Base-by-base conservation (phyloP, 2,329 filamentous ascomycete species). In the Herpotrichia juniperi region DNA sequence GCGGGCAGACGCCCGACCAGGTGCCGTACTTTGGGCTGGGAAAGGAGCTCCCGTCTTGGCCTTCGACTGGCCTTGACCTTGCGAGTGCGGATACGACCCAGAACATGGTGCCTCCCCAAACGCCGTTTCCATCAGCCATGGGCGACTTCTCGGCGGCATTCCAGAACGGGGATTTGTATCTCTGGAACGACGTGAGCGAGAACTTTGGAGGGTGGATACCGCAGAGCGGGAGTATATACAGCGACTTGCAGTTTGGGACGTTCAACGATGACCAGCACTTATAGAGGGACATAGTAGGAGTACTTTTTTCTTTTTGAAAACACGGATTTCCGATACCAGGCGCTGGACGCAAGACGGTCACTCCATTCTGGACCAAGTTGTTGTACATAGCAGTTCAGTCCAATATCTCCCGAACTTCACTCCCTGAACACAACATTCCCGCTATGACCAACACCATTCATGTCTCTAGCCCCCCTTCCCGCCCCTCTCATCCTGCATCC, bases 401-500 rank as follows among this genome's bases (percentile, higher is more conserved):
- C n/a, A n/a, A n/a, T n/a, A n/a, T n/a, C n/a, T n/a, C n/a, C n/a
- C n/a, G n/a, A n/a, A n/a, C n/a, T n/a, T n/a, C n/a, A n/a, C n/a
- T n/a, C n/a, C n/a, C n/a, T n/a, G n/a, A n/a, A n/a, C n/a, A n/a
- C n/a, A n/a, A n/a, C n/a, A n/a, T n/a, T n/a, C n/a, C n/a, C n/a
- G n/a, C n/a, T n/a, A n/a, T n/a, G n/a, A n/a, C n/a, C n/a, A n/a
- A n/a, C n/a, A n/a, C n/a, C n/a, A n/a, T n/a, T n/a, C n/a, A n/a
- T n/a, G n/a, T 37, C 25, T 19, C 34, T 39, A 75, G 61, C 55
- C 66, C 34, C 77, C 77, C 48, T 78, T 76, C 34, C 73, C 74
- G 50, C 78, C 79, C 48, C 78, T 68, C 72, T 81, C 78, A 62
- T 80, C 78, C 63, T 81, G 76, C 75, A 81, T 79, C 0, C 79